Conservation (phyloP, 1,139 yeast genomes). For the Hansenula anomala region DNA sequence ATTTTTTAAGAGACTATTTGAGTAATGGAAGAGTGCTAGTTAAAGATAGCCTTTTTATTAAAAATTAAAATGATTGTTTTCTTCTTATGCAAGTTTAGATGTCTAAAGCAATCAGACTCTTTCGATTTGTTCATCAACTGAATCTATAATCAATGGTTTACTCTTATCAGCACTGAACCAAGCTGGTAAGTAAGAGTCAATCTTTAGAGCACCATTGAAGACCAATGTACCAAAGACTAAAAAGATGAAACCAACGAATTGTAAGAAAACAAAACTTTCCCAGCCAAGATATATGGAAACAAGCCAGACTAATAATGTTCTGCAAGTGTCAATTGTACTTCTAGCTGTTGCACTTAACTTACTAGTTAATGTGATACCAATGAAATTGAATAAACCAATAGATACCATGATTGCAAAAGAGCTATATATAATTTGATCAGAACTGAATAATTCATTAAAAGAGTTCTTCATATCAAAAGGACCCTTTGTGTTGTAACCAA, state of each 20-base stretch:
- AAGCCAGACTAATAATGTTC: conserved; percentile 74
- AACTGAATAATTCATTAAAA: conserved; percentile 43
- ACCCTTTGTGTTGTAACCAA: conserved; percentile 37
- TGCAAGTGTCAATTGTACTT: conserved; percentile 74
- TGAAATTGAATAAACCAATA: conserved; percentile 68
- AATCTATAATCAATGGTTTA: conserved; percentile 25
- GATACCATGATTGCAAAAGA: conserved; percentile 67
- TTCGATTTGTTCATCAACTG: conserved; percentile 36
- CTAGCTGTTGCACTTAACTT: conserved; percentile 71
- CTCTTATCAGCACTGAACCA: conserved; percentile 31
- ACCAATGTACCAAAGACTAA: conserved; percentile 71
- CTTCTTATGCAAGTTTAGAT: background rate
- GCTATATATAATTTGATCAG: conserved; percentile 39
- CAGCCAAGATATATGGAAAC: conserved; percentile 74
- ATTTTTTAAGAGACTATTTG: too few relatives aligned
- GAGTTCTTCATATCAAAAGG: conserved; percentile 57
- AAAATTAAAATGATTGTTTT: too few relatives aligned
- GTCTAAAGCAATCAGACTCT: conserved; percentile 17
- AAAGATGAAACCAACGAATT: conserved; percentile 57
- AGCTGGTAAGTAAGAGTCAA: conserved; percentile 46
- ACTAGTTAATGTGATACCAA: conserved; percentile 68
- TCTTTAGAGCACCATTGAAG: conserved; percentile 63
- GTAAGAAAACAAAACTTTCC: conserved; percentile 63
- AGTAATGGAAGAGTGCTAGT: too few relatives aligned
- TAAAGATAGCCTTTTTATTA: too few relatives aligned